Conservation (phyloP, 495 filamentous ascomycete species). For the Tetracladium setigerum region DNA sequence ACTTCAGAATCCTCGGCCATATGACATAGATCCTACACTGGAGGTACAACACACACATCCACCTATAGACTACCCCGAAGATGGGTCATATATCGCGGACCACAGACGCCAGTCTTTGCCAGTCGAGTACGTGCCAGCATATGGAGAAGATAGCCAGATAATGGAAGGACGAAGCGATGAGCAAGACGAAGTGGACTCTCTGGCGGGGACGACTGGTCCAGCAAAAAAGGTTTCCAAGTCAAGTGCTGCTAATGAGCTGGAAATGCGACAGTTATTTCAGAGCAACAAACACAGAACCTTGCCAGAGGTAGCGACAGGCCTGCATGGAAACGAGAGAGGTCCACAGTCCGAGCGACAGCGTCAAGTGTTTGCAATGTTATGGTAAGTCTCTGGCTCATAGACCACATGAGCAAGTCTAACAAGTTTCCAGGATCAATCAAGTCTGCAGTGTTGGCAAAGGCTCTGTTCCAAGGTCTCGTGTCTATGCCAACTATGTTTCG, state of each 20-base stretch:
- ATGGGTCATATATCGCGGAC: slow-evolving; percentile 13
- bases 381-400: slow-evolving; percentile 47
- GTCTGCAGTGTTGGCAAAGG: slow-evolving; percentile 73
- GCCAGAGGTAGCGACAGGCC: slow-evolving; percentile 75
- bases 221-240: slow-evolving; percentile 59
- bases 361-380: slow-evolving; percentile 96
- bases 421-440: slow-evolving; percentile 62
- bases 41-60: slow-evolving; percentile 26
- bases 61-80: slow-evolving; percentile 15
- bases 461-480: slow-evolving; percentile 83
- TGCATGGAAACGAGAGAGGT: slow-evolving; percentile 51
- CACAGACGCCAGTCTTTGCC: slow-evolving; percentile 36
- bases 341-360: slow-evolving; percentile 90
- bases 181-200: slow-evolving; percentile 55
- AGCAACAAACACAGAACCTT: slow-evolving; percentile 67
- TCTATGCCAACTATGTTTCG: slow-evolving; percentile 88
- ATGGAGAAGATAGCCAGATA: slow-evolving; percentile 61
- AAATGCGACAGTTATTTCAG: slow-evolving; percentile 76
- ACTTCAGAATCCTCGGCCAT: slow-evolving; percentile 38
- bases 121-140: slow-evolving; percentile 48
- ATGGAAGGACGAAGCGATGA: slow-evolving; percentile 55
- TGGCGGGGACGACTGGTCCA: slow-evolving; percentile 41
- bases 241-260: slow-evolving; percentile 81
- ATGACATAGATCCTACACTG: slow-evolving; percentile 32
- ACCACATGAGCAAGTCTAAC: not conserved